Percentiles rank a stretch among this genome's conserved stretches.
Evolutionary conservation across 768 basidiomycete genomes (phyloP).

Genomic region (Scleroderma citrinum): DNA sequence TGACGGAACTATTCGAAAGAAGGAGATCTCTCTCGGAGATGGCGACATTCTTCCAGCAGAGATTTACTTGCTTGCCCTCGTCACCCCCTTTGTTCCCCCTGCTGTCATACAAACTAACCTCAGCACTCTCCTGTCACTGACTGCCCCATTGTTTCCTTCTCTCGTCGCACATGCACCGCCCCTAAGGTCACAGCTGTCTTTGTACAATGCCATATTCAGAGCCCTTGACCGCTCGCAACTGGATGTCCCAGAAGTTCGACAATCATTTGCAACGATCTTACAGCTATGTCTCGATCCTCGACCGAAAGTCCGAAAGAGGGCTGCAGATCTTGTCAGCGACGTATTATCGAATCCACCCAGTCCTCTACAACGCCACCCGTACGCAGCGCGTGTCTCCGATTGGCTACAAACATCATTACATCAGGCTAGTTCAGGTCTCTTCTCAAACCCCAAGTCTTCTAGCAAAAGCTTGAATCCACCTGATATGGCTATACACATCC

Average conservation of each 20-base stretch:
- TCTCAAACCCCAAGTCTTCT: constrained; percentile 52
- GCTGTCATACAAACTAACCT: constrained; percentile 78
- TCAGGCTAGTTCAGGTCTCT: constrained; percentile 57
- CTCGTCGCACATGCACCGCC: constrained; percentile 65
- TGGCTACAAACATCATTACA: constrained; percentile 67
- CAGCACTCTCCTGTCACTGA: constrained; percentile 61
- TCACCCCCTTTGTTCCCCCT: constrained; percentile 49
- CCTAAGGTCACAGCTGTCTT: constrained; percentile 77
- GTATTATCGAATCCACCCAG: constrained; percentile 71
- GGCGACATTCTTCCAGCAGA: constrained; percentile 33
- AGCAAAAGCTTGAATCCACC: constrained; percentile 51
- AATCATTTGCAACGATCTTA: constrained; percentile 80
- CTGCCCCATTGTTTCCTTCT: constrained; percentile 73
- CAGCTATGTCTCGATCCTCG: constrained; percentile 80
- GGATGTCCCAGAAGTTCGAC: constrained; percentile 60
- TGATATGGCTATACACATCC: constrained; percentile 74
- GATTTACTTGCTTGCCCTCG: constrained; percentile 33
- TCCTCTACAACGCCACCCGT: constrained; percentile 79
- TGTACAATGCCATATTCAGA: constrained; percentile 65
- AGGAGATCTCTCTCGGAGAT: constrained; percentile 66
- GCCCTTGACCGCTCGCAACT: constrained; percentile 70
- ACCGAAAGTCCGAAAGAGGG: constrained; percentile 91
- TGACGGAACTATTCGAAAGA: constrained; percentile 67
- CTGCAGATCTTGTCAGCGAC: constrained; percentile 79
- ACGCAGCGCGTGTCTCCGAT: constrained; percentile 72